Evolutionary conservation across 208 protist species (phyloP), one percentile per base, ranked within the genome.

Genomic region (Tritrichomonas musculus): DNA sequence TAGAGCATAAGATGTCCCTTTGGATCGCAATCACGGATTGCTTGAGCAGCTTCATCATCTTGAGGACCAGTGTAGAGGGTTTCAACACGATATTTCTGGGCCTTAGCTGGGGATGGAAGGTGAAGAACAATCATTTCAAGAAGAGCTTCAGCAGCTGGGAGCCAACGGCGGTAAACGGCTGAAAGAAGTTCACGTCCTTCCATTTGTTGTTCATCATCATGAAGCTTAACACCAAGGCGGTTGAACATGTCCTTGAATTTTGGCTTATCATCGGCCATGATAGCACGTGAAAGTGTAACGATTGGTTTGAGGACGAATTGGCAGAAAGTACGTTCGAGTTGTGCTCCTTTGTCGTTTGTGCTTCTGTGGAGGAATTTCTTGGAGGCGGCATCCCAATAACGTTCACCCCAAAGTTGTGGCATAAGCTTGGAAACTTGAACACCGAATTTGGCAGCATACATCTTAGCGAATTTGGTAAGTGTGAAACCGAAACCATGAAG

Each of bases 401-500:
- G 97, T 95, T 99, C 98, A 94, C 98, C 99, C 98, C 99, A 99
- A 17, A 99, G 97, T 75, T 96, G 96, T 93, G 97, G 94, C 94
- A 98, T 97, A 75, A 98, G 96, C 93, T 97, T 98, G 0, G 95
- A 75, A 92, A 96, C 95, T 92, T 96, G 95, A 93, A 97, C 95
- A 95, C 97, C 97, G 93, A 99, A 99, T 96, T 99, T 99, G 47
- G 94, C 94, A 36, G 97, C 94, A 95, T 98, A 99, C 77, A 99
- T 97, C 20, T 94, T 88, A 92, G 98, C 97, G 77, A 99, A 99
- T 72, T 97, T 96, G 57, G 95, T 96, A 50, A 99, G 95, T 53
- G 98, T 99, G 97, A 99, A 99, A 82, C 96, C 98, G 98, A 98
- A 99, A 84, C 97, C 98, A 94, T 99, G 98, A 20, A 99, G 97